Percentiles rank a stretch among this genome's conserved stretches.
phyloP scores from a whole-genome alignment of 345 rosid species.

The Eucalyptus regnans region DNA sequence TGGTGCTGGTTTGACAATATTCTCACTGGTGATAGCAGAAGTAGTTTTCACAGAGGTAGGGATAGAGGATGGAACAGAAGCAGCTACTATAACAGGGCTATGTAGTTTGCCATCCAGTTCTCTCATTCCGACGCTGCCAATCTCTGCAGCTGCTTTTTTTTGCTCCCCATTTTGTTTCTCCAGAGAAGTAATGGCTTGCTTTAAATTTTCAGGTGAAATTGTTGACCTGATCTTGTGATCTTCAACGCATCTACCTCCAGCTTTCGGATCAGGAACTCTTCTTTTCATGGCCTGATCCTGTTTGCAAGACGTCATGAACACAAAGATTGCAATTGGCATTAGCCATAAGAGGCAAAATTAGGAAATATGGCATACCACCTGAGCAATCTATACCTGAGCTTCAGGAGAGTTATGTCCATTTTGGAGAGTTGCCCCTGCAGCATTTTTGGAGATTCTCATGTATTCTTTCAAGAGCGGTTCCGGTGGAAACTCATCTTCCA shows the following conservation, averaged over 20 bases:
- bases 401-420: not conserved
- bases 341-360: not conserved
- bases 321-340: not conserved
- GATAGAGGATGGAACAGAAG: not conserved
- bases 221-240: not conserved
- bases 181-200: not conserved
- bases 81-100: not conserved
- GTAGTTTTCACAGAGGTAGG: not conserved
- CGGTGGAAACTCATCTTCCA: conserved; percentile 17
- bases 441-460: conserved; percentile 7
- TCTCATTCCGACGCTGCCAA: not conserved
- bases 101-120: not conserved
- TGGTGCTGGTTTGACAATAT: not conserved
- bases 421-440: not conserved
- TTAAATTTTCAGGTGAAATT: not conserved
- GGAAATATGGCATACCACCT: not conserved
- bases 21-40: not conserved
- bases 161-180: not conserved
- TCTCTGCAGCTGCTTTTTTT: not conserved
- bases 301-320: not conserved
- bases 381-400: not conserved
- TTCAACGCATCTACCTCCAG: conserved; percentile 1
- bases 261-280: not conserved
- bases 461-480: conserved; percentile 14
- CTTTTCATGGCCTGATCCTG: conserved; percentile 3